These are phyloP conservation scores for Naganishia sp. DNA, from an alignment of 1,284 basidiomycete species.

Conservation along the genomic window DNA sequence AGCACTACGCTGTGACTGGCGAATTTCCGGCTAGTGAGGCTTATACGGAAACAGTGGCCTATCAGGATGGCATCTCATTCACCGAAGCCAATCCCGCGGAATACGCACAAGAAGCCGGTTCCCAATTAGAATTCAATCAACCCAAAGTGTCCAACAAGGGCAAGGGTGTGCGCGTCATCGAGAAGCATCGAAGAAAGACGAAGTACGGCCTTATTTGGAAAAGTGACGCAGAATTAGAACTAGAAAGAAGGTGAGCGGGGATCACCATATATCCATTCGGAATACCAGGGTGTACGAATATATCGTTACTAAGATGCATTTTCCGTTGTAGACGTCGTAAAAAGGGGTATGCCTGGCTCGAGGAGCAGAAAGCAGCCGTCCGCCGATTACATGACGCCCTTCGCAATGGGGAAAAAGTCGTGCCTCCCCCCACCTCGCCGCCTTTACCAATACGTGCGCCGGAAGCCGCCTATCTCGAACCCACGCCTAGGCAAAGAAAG, in stretches of 20 bases:
- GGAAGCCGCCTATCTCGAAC: constrained; percentile 25
- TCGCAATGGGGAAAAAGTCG: constrained; percentile 24
- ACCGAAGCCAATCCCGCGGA: constrained; percentile 14
- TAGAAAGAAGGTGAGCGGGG: constrained; percentile 27
- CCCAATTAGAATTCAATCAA: neutral
- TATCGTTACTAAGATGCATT: neutral
- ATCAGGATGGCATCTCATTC: constrained; percentile 6
- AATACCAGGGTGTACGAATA: constrained; percentile 2
- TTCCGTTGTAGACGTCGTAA: constrained; percentile 22
- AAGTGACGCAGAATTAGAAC: constrained; percentile 25
- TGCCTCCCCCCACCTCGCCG: constrained; percentile 21
- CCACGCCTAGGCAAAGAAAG: constrained; percentile 23
- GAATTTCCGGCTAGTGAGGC: constrained; percentile 1
- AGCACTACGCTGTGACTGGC: neutral
- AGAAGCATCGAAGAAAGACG: constrained; percentile 30
- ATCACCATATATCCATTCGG: neutral
- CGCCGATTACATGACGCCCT: constrained; percentile 23
- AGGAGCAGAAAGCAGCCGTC: constrained; percentile 27
- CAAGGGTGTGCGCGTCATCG: constrained; percentile 23
- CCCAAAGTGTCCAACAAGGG: constrained; percentile 13
- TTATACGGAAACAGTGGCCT: neutral
- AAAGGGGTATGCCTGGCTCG: constrained; percentile 27
- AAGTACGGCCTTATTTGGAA: constrained; percentile 29
- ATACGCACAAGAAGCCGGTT: neutral
- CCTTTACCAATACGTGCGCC: constrained; percentile 26